Evolutionary conservation across 345 rosid species (phyloP).

Genomic region (Leavenworthia alabamica): DNA sequence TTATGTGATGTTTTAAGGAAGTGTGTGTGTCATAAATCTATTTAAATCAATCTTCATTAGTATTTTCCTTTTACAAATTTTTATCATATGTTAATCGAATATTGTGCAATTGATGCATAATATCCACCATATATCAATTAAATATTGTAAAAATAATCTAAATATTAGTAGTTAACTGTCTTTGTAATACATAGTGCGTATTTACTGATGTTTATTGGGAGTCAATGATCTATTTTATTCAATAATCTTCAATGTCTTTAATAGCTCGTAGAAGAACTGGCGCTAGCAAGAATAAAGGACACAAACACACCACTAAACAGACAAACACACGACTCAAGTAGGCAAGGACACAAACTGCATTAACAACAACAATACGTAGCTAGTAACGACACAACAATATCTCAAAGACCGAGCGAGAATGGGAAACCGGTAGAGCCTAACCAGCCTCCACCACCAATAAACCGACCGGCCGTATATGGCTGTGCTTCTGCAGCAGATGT

Average conservation of each 20-base stretch:
- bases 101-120: not conserved
- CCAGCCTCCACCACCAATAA: constrained; percentile 67
- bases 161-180: constrained; percentile 63
- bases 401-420: constrained; percentile 53
- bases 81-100: not conserved
- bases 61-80: not conserved
- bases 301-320: too few relatives aligned
- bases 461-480: constrained; percentile 41
- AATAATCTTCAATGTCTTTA: too few relatives aligned
- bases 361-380: not conserved
- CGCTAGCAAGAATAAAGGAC: too few relatives aligned
- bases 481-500: constrained; percentile 53
- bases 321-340: too few relatives aligned
- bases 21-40: not conserved
- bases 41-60: not conserved
- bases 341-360: too few relatives aligned
- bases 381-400: not conserved
- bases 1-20: not conserved
- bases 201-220: too few relatives aligned
- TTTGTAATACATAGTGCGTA: constrained; percentile 13
- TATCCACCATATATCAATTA: not conserved
- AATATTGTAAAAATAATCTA: too few relatives aligned
- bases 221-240: too few relatives aligned
- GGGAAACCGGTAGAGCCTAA: constrained; percentile 71
- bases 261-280: too few relatives aligned